These are phyloP conservation scores for Chenopodium album DNA, from an alignment of 148 eudicot genomes.

Conservation along the genomic window DNA sequence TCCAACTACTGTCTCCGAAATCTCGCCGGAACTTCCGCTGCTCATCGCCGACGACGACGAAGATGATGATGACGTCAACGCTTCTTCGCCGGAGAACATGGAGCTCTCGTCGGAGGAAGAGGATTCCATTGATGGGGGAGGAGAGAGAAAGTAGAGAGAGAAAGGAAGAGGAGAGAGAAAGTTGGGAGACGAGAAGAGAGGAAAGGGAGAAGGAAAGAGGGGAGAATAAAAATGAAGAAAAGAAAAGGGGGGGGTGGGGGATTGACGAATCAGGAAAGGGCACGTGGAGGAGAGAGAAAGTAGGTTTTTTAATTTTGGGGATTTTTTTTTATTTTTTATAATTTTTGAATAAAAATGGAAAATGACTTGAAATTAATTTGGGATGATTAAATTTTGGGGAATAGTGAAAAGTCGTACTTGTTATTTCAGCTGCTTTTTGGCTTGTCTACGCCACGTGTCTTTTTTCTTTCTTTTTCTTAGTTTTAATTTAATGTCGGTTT, in stretches of 20 bases:
- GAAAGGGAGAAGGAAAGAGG: too few species aligned
- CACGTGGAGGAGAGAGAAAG: constrained; percentile 20
- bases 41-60: constrained; percentile 22
- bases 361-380: neutral
- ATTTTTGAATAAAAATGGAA: neutral
- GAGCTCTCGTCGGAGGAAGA: constrained; percentile 21
- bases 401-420: constrained; percentile 22
- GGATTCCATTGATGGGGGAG: constrained; percentile 16
- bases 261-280: neutral
- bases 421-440: constrained; percentile 18
- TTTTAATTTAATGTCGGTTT: neutral
- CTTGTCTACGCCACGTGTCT: constrained; percentile 21
- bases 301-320: neutral
- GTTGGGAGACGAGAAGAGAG: constrained; percentile 1
- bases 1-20: constrained; percentile 22
- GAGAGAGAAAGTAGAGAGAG: neutral
- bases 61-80: neutral
- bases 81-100: constrained; percentile 18
- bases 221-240: too few species aligned
- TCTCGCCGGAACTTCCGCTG: constrained; percentile 46
- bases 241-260: too few species aligned
- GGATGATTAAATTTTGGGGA: constrained; percentile 13
- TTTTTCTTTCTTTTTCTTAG: neutral
- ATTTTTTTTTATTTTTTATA: neutral
- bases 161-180: neutral